These are phyloP conservation scores for Nannizziopsis arthrosporioides DNA, from an alignment of 2,329 filamentous ascomycete species.

Conservation along the genomic window DNA sequence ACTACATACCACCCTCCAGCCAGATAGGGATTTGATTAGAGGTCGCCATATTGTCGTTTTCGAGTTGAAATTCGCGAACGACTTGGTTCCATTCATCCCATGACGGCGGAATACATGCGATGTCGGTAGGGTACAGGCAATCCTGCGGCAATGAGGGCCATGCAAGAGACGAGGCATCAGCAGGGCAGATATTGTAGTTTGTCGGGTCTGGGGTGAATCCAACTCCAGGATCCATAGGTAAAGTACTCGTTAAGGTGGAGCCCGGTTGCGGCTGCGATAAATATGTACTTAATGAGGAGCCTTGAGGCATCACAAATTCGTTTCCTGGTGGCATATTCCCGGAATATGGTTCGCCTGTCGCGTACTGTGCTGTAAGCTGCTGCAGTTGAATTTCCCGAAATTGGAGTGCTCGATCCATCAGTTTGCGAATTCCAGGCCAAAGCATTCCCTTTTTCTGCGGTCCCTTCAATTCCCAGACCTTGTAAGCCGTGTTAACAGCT, in stretches of 20 bases:
- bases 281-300: background rate
- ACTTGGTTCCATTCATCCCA: slow-evolving; percentile 16
- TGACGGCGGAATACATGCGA: slow-evolving; percentile 8
- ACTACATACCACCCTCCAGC: slow-evolving; percentile 11
- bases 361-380: slow-evolving; percentile 12
- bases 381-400: slow-evolving; percentile 41
- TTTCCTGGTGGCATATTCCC: background rate
- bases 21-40: slow-evolving; percentile 9
- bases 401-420: slow-evolving; percentile 48
- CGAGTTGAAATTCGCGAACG: slow-evolving; percentile 15
- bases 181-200: background rate
- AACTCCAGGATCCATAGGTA: background rate
- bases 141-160: slow-evolving; percentile 5
- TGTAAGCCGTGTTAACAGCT: slow-evolving; percentile 41
- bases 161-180: background rate
- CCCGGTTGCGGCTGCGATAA: background rate
- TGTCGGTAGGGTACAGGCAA: background rate
- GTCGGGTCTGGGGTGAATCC: background rate
- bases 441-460: slow-evolving; percentile 44
- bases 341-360: background rate
- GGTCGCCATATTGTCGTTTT: slow-evolving; percentile 6
- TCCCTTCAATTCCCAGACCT: slow-evolving; percentile 25
- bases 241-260: too few relatives aligned
- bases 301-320: background rate
- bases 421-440: slow-evolving; percentile 51